These are phyloP conservation scores for Fusarium beomiforme DNA, from an alignment of 2,329 filamentous ascomycete species.

Conservation along the genomic window DNA sequence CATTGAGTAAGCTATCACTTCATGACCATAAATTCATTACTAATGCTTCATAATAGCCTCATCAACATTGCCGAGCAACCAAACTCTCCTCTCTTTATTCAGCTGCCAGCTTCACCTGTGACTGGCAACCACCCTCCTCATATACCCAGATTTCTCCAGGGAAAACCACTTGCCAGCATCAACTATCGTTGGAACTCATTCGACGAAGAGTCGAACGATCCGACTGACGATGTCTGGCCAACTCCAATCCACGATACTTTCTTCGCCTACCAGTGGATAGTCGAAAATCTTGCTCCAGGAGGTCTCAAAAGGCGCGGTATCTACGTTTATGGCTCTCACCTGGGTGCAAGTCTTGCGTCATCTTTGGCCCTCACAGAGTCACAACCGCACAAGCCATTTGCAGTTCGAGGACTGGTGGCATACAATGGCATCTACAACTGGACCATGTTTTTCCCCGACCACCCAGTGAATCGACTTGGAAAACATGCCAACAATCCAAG, in stretches of 20 bases:
- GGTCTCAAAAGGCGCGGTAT: conserved; percentile 49
- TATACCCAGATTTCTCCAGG: conserved; percentile 55
- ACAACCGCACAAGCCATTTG: conserved; percentile 53
- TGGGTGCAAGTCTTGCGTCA: conserved; percentile 66
- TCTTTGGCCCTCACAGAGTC: conserved; percentile 68
- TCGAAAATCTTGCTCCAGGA: conserved; percentile 54
- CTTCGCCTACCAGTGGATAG: conserved; percentile 65
- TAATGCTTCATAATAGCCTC: conserved; percentile 52
- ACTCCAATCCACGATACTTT: conserved; percentile 65
- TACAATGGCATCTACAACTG: conserved; percentile 73
- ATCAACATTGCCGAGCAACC: conserved; percentile 56
- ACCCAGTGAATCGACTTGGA: conserved; percentile 53
- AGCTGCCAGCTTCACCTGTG: conserved; percentile 62
- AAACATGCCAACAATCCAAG: conserved; percentile 29
- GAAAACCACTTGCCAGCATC: conserved; percentile 62
- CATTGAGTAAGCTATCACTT: conserved; percentile 58
- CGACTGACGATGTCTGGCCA: conserved; percentile 57
- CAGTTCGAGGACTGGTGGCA: conserved; percentile 63
- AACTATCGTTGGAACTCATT: conserved; percentile 66
- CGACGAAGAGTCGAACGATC: conserved; percentile 20
- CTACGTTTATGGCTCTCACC: conserved; percentile 64
- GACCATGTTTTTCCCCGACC: conserved; percentile 67
- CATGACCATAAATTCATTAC: neutral
- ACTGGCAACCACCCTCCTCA: conserved; percentile 37
- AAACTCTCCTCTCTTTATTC: conserved; percentile 60